Percentiles rank a stretch among this genome's conserved stretches.
Conservation (phyloP, 2,329 filamentous ascomycete species). For the Cryphonectria naterciae region DNA sequence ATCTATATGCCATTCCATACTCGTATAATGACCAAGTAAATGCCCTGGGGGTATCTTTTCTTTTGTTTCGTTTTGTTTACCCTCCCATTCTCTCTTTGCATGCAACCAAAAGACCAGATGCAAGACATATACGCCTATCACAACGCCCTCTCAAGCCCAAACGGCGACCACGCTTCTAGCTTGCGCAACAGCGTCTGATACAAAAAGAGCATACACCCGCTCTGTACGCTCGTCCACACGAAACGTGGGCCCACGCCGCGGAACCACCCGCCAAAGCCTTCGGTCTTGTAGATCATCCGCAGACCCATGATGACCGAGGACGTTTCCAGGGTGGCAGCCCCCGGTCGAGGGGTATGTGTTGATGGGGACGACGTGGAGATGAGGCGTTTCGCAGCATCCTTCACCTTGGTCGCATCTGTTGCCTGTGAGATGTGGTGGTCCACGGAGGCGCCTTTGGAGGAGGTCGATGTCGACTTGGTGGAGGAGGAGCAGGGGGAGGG, state of each 20-base stretch:
- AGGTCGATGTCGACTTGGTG: slow-evolving; percentile 33
- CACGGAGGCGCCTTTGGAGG: slow-evolving; percentile 19
- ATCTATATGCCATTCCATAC: slow-evolving; percentile 28
- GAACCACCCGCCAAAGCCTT: slow-evolving; percentile 90
- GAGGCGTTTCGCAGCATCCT: slow-evolving; percentile 62
- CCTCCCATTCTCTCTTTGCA: background rate
- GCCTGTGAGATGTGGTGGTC: slow-evolving; percentile 32
- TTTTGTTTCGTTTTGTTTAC: background rate
- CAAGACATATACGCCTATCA: slow-evolving; percentile 7
- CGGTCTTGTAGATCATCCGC: slow-evolving; percentile 84
- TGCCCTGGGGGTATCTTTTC: slow-evolving; percentile 26
- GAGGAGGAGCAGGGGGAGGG: slow-evolving; percentile 22
- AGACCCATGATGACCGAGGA: slow-evolving; percentile 87
- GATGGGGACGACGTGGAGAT: slow-evolving; percentile 92
- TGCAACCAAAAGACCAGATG: slow-evolving; percentile 1
- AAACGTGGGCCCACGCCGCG: slow-evolving; percentile 89
- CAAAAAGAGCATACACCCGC: slow-evolving; percentile 92
- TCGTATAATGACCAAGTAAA: slow-evolving; percentile 26
- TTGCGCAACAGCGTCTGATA: slow-evolving; percentile 86
- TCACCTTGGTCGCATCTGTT: slow-evolving; percentile 37
- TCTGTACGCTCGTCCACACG: slow-evolving; percentile 98
- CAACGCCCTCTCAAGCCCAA: slow-evolving; percentile 17
- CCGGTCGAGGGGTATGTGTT: slow-evolving; percentile 78
- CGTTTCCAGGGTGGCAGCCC: slow-evolving; percentile 80
- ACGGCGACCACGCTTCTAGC: slow-evolving; percentile 61